These are phyloP conservation scores for Paulinella micropora DNA, from an alignment of 78 protist species.

Conservation along the genomic window DNA sequence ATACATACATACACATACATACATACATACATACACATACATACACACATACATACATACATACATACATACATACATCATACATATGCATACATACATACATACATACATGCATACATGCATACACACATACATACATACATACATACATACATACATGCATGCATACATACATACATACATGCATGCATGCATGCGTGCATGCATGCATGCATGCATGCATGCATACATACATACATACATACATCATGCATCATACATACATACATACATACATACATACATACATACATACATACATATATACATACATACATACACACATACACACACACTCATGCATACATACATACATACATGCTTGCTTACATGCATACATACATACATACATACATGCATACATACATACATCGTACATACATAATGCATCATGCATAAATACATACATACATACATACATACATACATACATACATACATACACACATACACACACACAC, in stretches of 20 bases:
- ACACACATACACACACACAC: not conserved
- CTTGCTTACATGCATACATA: not conserved
- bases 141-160: constrained; percentile 2
- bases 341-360: not conserved
- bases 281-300: not conserved
- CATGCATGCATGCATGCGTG: not conserved
- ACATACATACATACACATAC: not conserved
- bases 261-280: not conserved
- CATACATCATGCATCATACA: not conserved
- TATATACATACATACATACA: not conserved
- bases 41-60: constrained; percentile 5
- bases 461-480: not conserved
- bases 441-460: not conserved
- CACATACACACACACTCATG: not conserved
- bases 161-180: not conserved
- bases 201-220: not conserved
- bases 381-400: not conserved
- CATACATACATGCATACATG: not conserved
- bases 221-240: not conserved
- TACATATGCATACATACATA: not conserved
- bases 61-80: not conserved
- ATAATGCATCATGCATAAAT: not conserved
- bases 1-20: not conserved
- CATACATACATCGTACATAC: not conserved
- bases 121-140: not conserved